These are phyloP conservation scores for Cruciata laevipes DNA, from an alignment of 257 asterid species.

Conservation along the genomic window DNA sequence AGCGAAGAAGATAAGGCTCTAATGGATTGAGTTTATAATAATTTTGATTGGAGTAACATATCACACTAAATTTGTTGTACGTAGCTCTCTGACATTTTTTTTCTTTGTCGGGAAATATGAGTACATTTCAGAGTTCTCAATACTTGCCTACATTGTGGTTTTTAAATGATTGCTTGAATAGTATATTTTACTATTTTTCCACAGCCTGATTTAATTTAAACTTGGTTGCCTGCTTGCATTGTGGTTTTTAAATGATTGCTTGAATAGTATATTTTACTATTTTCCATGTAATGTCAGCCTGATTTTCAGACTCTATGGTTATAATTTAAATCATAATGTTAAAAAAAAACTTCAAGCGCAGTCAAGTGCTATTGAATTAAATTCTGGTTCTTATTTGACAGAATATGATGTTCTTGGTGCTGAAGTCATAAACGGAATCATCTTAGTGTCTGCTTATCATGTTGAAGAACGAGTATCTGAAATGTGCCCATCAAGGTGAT, in stretches of 20 bases:
- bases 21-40: not conserved
- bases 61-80: not conserved
- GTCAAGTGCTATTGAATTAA: too few relatives aligned
- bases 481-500: slow-evolving; percentile 32
- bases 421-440: slow-evolving; percentile 32
- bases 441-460: slow-evolving; percentile 26
- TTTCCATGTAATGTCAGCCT: slow-evolving; percentile 12
- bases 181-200: not conserved
- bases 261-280: too few relatives aligned
- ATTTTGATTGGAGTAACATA: too few relatives aligned
- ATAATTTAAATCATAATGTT: slow-evolving; percentile 17
- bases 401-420: slow-evolving; percentile 18
- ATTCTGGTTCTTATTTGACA: slow-evolving; percentile 18
- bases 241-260: slow-evolving; percentile 1
- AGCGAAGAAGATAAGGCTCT: not conserved
- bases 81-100: not conserved
- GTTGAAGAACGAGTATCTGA: slow-evolving; percentile 30
- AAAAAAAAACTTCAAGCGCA: slow-evolving; percentile 20
- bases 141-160: not conserved
- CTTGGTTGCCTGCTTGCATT: not conserved
- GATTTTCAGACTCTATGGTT: slow-evolving; percentile 36
- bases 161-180: not conserved
- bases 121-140: not conserved
- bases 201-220: too few relatives aligned
- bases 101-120: not conserved